These are phyloP conservation scores for Hemileia vastatrix DNA, from an alignment of 1,284 basidiomycete species.

Conservation along the genomic window DNA sequence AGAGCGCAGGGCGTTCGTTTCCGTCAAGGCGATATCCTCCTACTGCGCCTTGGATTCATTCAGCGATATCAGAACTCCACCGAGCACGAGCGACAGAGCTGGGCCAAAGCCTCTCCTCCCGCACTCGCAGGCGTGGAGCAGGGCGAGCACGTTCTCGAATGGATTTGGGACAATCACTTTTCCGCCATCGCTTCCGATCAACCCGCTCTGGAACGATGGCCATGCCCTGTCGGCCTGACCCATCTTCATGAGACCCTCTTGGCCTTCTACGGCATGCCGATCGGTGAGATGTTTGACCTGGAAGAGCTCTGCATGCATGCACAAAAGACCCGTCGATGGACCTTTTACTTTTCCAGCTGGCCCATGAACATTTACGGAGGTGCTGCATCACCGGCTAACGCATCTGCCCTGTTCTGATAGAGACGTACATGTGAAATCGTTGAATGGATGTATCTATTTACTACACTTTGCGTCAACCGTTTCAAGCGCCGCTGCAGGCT, in stretches of 20 bases:
- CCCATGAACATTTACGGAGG: slow-evolving; percentile 47
- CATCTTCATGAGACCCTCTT: slow-evolving; percentile 39
- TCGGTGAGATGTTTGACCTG: slow-evolving; percentile 48
- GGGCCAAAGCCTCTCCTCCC: too few species aligned
- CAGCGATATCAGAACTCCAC: slow-evolving; percentile 52
- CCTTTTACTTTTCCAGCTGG: slow-evolving; percentile 47
- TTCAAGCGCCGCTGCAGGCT: too few species aligned
- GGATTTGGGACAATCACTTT: slow-evolving; percentile 48
- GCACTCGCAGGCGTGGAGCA: slow-evolving; percentile 39
- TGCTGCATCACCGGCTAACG: slow-evolving; percentile 48
- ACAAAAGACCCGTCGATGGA: slow-evolving; percentile 38
- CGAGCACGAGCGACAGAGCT: slow-evolving; percentile 50
- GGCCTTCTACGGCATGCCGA: slow-evolving; percentile 43
- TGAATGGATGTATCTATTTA: too few species aligned
- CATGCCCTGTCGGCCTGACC: slow-evolving; percentile 20
- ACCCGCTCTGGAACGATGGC: slow-evolving; percentile 37
- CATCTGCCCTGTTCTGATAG: too few species aligned
- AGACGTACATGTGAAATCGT: too few species aligned
- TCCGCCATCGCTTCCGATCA: slow-evolving; percentile 44
- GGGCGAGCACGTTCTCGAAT: slow-evolving; percentile 40
- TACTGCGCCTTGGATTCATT: slow-evolving; percentile 59
- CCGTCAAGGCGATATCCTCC: slow-evolving; percentile 54
- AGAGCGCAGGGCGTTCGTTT: slow-evolving; percentile 55
- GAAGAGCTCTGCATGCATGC: slow-evolving; percentile 43
- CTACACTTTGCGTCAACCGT: too few species aligned